Conservation (phyloP, 352 stramenopile species). For the Phytophthora constricta region DNA sequence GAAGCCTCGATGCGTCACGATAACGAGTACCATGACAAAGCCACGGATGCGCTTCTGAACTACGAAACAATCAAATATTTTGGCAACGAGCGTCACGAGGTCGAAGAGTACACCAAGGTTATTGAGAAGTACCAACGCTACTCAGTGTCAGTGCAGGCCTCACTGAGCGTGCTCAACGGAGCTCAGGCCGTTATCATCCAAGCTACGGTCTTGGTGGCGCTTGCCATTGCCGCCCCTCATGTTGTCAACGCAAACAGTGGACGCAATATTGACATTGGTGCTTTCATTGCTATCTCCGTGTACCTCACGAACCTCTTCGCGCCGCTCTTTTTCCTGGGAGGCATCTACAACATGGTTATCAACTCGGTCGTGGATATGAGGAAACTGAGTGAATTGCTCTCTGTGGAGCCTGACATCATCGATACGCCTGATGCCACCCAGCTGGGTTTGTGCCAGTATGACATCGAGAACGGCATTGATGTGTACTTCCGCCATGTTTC, state of each 20-base stretch:
- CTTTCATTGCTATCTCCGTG: conserved; percentile 96
- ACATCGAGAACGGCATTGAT: conserved; percentile 78
- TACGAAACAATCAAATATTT: conserved; percentile 99
- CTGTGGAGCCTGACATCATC: conserved; percentile 94
- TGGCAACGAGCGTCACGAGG: conserved; percentile 94
- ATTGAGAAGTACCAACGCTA: conserved; percentile 95
- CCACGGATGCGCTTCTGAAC: conserved; percentile 97
- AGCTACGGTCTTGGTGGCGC: conserved; percentile 63
- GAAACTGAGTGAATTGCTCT: conserved; percentile 97
- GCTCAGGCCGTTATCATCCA: conserved; percentile 91
- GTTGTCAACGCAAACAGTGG: conserved; percentile 75
- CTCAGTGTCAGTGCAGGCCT: conserved; percentile 93
- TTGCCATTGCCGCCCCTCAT: conserved; percentile 73
- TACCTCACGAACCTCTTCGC: conserved; percentile 97
- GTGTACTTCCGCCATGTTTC: conserved; percentile 95
- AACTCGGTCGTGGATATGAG: conserved; percentile 96
- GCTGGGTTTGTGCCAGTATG: conserved; percentile 81
- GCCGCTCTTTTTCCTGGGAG: conserved; percentile 97
- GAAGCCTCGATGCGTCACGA: conserved; percentile 94
- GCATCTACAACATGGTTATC: conserved; percentile 90
- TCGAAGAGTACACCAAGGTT: conserved; percentile 90
- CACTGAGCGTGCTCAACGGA: conserved; percentile 95
- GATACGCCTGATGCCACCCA: conserved; percentile 88
- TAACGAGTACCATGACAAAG: conserved; percentile 98
- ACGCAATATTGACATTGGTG: conserved; percentile 90